Conservation (phyloP, 768 basidiomycete species). For the Mycena kentingensis region DNA sequence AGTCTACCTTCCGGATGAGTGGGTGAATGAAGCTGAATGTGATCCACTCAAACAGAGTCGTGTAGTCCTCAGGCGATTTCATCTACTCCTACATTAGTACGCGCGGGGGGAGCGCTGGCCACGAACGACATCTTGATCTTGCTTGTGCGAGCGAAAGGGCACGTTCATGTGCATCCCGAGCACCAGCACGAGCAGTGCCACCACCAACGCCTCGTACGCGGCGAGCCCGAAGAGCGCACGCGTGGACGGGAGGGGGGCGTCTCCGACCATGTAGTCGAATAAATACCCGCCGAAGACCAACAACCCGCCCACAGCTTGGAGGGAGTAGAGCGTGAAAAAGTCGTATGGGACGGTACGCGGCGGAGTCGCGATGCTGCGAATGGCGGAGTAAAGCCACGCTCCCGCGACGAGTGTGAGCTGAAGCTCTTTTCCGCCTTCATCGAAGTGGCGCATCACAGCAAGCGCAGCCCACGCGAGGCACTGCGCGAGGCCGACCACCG, state of each 20-base stretch:
- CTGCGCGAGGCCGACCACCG: slow-evolving; percentile 56
- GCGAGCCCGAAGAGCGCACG: slow-evolving; percentile 30
- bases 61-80: slow-evolving; percentile 69
- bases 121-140: slow-evolving; percentile 57
- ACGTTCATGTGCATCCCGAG: slow-evolving; percentile 64
- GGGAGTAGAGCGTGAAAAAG: slow-evolving; percentile 58
- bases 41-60: slow-evolving; percentile 67
- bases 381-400: slow-evolving; percentile 70
- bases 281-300: slow-evolving; percentile 54
- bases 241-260: slow-evolving; percentile 41
- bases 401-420: slow-evolving; percentile 49
- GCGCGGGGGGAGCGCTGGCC: too few species aligned
- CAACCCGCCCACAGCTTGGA: slow-evolving; percentile 46
- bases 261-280: slow-evolving; percentile 51
- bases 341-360: slow-evolving; percentile 62
- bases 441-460: slow-evolving; percentile 49
- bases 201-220: slow-evolving; percentile 47
- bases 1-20: slow-evolving; percentile 55
- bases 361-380: slow-evolving; percentile 55
- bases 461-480: slow-evolving; percentile 57
- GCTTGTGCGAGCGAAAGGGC: slow-evolving; percentile 53
- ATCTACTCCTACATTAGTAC: too few species aligned
- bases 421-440: slow-evolving; percentile 25
- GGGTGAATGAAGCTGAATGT: slow-evolving; percentile 74
- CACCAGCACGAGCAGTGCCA: slow-evolving; percentile 48